These are phyloP conservation scores for Mycena rebaudengoi DNA, from an alignment of 768 basidiomycete genomes.

Conservation along the genomic window DNA sequence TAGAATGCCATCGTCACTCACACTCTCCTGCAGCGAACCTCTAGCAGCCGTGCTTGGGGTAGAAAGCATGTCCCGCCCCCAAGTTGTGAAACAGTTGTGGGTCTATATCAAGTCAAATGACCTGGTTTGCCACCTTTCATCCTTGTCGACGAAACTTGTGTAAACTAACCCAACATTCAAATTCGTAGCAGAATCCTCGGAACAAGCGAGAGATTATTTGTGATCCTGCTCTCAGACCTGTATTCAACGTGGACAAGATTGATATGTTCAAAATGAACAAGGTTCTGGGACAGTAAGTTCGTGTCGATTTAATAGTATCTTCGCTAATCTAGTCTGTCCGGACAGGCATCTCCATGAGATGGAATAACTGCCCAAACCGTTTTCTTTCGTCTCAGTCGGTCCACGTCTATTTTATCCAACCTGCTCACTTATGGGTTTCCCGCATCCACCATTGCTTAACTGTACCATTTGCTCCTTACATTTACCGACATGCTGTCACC, in stretches of 20 bases:
- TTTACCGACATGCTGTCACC: too few relatives aligned
- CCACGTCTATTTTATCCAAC: not conserved
- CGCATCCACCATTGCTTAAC: slow-evolving; percentile 4
- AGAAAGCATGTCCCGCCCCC: slow-evolving; percentile 81
- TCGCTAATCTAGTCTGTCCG: not conserved
- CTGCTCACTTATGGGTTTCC: too few relatives aligned
- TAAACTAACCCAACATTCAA: not conserved
- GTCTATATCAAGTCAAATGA: slow-evolving; percentile 83
- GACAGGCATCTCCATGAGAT: slow-evolving; percentile 48
- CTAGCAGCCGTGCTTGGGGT: slow-evolving; percentile 74
- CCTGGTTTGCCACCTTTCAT: slow-evolving; percentile 40
- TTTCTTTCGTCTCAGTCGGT: too few relatives aligned
- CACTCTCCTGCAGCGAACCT: slow-evolving; percentile 61
- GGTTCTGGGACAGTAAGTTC: slow-evolving; percentile 75
- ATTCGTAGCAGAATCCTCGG: slow-evolving; percentile 71
- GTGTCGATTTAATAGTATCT: not conserved
- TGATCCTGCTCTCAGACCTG: slow-evolving; percentile 72
- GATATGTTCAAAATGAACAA: slow-evolving; percentile 98
- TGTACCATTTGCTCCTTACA: too few relatives aligned
- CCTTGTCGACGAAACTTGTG: not conserved
- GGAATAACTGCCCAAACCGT: slow-evolving; percentile 25
- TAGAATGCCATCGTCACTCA: slow-evolving; percentile 5
- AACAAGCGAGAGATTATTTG: slow-evolving; percentile 90
- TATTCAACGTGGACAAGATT: slow-evolving; percentile 84
- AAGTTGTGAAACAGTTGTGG: slow-evolving; percentile 93